Base-by-base conservation (phyloP, 345 rosid species). In the Aurinia saxatilis region DNA sequence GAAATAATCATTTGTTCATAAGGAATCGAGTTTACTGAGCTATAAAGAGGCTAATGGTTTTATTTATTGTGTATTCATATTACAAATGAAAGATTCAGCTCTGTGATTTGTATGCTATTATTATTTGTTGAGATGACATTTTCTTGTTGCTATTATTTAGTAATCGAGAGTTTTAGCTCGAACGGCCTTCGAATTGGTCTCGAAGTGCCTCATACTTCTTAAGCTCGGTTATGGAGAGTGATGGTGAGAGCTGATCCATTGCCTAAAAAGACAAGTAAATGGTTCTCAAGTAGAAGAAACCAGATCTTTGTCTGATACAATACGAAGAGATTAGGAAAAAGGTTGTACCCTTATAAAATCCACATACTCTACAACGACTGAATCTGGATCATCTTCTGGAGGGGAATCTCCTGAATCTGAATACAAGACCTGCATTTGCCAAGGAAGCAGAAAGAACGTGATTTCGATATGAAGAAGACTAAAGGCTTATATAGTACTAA, bases 201-300 rank as follows among this genome's bases (percentile, higher is more conserved):
- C 95, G 81, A 23, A 93, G 82, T 63, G 45, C 21, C 75, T 93
- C 97, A 5, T 93, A 90, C 75, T 90, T 90, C 76, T 83, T 90
- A 12, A 93, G 89, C 79, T 93, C 99, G 5, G 84, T 79, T 74
- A 77, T 57, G 36, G 98, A 90, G 38, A 92, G 91, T 42, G 98
- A 92, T 7, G 98, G 97, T 15, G 96, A 83, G 13, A 89, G 81
- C 72, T 90, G 97, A 50, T 70, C 66, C 77, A 92, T 65, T 29
- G 82, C 97, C 98, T 92, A 76, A 56, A 70, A 40, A 41, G 2
- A 40, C n/a, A n/a, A n/a, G n/a, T n/a, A n/a, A n/a, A n/a, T n/a
- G n/a, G n/a, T n/a, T n/a, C n/a, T n/a, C n/a, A n/a, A n/a, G n/a
- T n/a, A n/a, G n/a, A n/a, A n/a, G n/a, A n/a, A n/a, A n/a, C n/a